phyloP scores from a whole-genome alignment of 306 rosid genomes.

The Alnus rubra region DNA sequence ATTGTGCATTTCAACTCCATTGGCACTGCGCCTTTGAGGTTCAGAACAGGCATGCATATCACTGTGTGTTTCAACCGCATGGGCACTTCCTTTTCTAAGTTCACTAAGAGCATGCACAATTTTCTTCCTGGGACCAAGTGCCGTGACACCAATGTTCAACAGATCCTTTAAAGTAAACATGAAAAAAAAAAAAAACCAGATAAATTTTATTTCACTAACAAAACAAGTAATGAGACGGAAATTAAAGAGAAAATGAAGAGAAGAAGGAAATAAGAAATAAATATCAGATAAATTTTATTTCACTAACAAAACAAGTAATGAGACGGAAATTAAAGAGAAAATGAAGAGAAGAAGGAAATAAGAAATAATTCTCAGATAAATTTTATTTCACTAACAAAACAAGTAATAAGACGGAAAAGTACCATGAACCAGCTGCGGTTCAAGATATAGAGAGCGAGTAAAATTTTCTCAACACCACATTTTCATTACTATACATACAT shows the following conservation, averaged over 20 bases:
- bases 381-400: slow-evolving; percentile 6
- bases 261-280: background rate
- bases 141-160: slow-evolving; percentile 65
- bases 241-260: slow-evolving; percentile 15
- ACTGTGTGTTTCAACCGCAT: slow-evolving; percentile 33
- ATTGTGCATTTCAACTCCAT: slow-evolving; percentile 36
- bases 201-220: background rate
- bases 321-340: slow-evolving; percentile 8
- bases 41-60: slow-evolving; percentile 29
- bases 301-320: slow-evolving; percentile 9
- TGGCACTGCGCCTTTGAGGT: slow-evolving; percentile 38
- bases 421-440: background rate
- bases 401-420: slow-evolving; percentile 1
- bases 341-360: slow-evolving; percentile 12
- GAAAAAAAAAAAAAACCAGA: slow-evolving; percentile 1
- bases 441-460: background rate
- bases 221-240: slow-evolving; percentile 8
- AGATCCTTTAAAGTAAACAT: slow-evolving; percentile 59
- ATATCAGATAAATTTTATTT: background rate
- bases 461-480: background rate
- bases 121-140: slow-evolving; percentile 93
- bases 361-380: background rate
- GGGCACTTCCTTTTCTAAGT: slow-evolving; percentile 51
- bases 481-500: background rate
- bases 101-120: slow-evolving; percentile 63